Conservation (phyloP, 257 asterid species). For the Coffea eugenioides region DNA sequence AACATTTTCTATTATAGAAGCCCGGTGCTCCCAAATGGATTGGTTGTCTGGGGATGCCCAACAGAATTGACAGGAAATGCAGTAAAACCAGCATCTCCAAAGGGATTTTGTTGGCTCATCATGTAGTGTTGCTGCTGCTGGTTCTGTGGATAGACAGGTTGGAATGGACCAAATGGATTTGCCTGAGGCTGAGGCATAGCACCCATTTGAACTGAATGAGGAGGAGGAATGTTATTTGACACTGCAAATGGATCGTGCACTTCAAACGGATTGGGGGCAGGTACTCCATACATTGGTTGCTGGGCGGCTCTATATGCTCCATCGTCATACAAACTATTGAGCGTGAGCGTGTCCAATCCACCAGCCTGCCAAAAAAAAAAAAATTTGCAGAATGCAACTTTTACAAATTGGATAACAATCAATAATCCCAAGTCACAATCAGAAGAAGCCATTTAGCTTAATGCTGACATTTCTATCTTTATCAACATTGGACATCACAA, state of each 20-base stretch:
- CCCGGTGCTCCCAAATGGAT: constrained; percentile 76
- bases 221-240: constrained; percentile 44
- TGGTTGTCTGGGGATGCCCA: constrained; percentile 55
- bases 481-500: not conserved
- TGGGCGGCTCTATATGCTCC: constrained; percentile 89
- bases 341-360: constrained; percentile 88
- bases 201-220: constrained; percentile 56
- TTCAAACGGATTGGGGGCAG: constrained; percentile 95
- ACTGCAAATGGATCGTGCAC: constrained; percentile 67
- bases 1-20: constrained; percentile 42
- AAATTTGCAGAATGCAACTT: constrained; percentile 1
- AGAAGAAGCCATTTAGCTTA: not conserved
- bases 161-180: constrained; percentile 77
- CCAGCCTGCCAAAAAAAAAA: constrained; percentile 61
- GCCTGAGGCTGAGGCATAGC: constrained; percentile 47
- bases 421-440: not conserved
- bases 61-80: constrained; percentile 50
- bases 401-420: not conserved
- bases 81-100: constrained; percentile 64
- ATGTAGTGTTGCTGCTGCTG: constrained; percentile 43
- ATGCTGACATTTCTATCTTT: too few species aligned
- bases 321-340: constrained; percentile 78
- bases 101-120: constrained; percentile 69
- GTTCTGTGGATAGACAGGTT: constrained; percentile 55
- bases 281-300: constrained; percentile 79